Base-by-base conservation (phyloP, 106 monocot genomes). In the Iris macrosiphon region DNA sequence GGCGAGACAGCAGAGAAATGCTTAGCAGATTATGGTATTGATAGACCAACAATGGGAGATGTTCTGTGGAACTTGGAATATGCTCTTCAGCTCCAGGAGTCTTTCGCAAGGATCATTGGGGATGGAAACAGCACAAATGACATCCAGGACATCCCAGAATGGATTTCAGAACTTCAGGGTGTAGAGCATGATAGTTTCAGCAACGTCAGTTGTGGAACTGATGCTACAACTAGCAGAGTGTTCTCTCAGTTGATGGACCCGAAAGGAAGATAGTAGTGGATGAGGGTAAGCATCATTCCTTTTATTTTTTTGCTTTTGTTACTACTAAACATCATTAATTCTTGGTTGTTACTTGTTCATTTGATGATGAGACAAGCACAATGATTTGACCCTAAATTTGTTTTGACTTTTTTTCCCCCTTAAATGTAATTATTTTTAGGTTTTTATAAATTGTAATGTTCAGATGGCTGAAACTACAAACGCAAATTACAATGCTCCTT, bases 21-120 rank as follows among this genome's bases (percentile, higher is more conserved):
- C 47, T 69, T 83, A 22, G 70, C 59, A 8, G 83, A 83, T 32
- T 31, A 70, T 34, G 78, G 83, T 0, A 33, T 65, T 3, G 83
- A 83, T n/a, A 65, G 83, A 46, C 83, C 83, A 12, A 45, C 74
- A 32, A 83, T 83, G 78, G 83, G 83, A 37, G 83, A 83, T 63
- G 83, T 83, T n/a, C 50, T 78, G 40, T 83, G 83, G 78, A 83
- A 78, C 59, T 62, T 83, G 23, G 83, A 83, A 40, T 83, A 79
- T 48, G 68, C 83, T 25, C 78, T 83, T 46, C 77, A 78, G 41
- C 57, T 83, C 22, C 83, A 83, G 41, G 78, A 78, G 62, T 58
- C 43, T 51, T 70, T 77, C 30, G 41, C 31, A 23, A 61, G 35
- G 3, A 49, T 6, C 3, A 24, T 46, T 26, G 59, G 54, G 1